These are phyloP conservation scores for Nectriaceae sp. DNA, from an alignment of 2,329 filamentous ascomycete species.

Conservation along the genomic window DNA sequence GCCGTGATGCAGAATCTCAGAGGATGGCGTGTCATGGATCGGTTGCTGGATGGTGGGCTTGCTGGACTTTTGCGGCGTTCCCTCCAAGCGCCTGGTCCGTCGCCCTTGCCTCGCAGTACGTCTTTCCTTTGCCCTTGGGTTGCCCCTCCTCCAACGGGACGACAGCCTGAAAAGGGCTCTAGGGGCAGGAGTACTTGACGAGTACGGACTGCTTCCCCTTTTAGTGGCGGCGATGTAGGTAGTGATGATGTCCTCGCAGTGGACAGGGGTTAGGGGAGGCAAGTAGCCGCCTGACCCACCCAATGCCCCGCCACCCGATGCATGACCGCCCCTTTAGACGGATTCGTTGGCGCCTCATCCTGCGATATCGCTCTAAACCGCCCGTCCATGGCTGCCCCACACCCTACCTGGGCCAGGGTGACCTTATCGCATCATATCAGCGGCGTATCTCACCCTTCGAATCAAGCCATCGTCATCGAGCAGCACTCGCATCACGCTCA, in stretches of 20 bases:
- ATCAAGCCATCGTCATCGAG: slow-evolving; percentile 27
- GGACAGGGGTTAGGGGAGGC: too few species aligned
- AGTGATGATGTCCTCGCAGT: too few species aligned
- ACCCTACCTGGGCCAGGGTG: slow-evolving; percentile 22
- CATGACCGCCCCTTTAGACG: neutral
- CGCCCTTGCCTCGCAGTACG: neutral
- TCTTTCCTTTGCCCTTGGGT: neutral
- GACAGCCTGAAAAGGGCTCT: too few species aligned
- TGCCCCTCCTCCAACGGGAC: neutral
- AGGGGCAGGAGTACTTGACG: neutral
- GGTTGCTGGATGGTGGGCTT: slow-evolving; percentile 2
- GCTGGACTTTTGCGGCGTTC: neutral
- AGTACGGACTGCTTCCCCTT: neutral
- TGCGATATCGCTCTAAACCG: slow-evolving; percentile 5
- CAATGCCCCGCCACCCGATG: too few species aligned
- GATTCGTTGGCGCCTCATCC: neutral
- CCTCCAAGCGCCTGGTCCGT: neutral
- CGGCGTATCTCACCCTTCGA: slow-evolving; percentile 1
- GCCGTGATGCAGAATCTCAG: slow-evolving; percentile 2
- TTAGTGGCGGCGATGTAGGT: too few species aligned
- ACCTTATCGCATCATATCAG: slow-evolving; percentile 8
- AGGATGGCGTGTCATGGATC: slow-evolving; percentile 16
- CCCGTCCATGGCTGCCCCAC: slow-evolving; percentile 9
- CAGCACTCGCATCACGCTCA: slow-evolving; percentile 5
- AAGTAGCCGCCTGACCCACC: too few species aligned